phyloP scores from a whole-genome alignment of 345 rosid genomes.

The Sisymbrium irio region DNA sequence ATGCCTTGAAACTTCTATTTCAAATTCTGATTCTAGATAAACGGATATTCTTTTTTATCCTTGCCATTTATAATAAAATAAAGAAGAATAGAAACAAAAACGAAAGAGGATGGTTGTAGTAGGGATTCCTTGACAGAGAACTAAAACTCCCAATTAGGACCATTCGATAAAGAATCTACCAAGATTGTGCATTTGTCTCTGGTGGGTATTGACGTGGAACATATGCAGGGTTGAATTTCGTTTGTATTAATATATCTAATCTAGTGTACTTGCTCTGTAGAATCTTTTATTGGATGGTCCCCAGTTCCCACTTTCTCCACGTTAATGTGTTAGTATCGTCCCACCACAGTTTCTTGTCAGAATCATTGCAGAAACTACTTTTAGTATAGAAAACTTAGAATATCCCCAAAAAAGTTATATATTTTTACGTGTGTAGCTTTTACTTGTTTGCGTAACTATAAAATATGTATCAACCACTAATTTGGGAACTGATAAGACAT shows the following conservation, averaged over 20 bases:
- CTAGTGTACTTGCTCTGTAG: conserved; percentile 17
- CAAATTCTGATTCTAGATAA: conserved; percentile 14
- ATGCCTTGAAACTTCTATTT: not conserved
- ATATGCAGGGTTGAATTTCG: not conserved
- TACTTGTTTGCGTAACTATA: not conserved
- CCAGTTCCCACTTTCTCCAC: conserved; percentile 18
- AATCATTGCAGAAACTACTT: not conserved
- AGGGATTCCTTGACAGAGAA: conserved; percentile 3
- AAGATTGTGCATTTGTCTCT: conserved; percentile 1
- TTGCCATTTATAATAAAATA: not conserved
- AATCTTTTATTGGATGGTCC: conserved; percentile 29
- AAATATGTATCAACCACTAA: not conserved
- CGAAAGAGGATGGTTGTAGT: not conserved
- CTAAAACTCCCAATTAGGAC: not conserved
- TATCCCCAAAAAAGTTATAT: not conserved
- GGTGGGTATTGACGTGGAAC: conserved; percentile 20
- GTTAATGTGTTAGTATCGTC: conserved; percentile 19
- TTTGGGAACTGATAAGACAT: conserved; percentile 10
- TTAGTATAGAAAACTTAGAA: not conserved
- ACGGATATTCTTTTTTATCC: not conserved
- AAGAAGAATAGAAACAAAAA: not conserved
- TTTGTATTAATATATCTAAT: not conserved
- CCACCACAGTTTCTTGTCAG: conserved; percentile 17
- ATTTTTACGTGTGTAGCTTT: not conserved
- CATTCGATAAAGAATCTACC: not conserved